Evolutionary conservation across 2,329 filamentous ascomycete genomes (phyloP).

Genomic region (Erysiphe pulchra): DNA sequence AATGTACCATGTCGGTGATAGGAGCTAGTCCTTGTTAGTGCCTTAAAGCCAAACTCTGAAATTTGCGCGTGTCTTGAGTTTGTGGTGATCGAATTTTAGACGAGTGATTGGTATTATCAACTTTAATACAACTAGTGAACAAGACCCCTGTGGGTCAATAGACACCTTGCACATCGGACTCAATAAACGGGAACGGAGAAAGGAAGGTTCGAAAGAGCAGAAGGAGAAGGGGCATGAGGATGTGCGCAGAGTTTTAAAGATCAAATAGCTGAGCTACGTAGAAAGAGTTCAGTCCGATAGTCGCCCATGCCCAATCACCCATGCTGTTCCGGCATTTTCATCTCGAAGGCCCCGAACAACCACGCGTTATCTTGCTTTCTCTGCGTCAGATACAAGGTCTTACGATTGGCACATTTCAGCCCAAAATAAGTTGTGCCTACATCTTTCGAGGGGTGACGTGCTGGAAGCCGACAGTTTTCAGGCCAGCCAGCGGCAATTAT

Average conservation of each 20-base stretch:
- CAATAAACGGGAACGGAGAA: not conserved
- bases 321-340: not conserved
- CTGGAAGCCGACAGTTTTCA: not conserved
- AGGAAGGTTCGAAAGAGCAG: not conserved
- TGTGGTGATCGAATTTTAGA: too few species aligned
- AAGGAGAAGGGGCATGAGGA: not conserved
- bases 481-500: not conserved
- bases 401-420: not conserved
- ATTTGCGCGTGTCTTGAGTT: too few species aligned
- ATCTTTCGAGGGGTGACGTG: too few species aligned
- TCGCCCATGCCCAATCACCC: not conserved
- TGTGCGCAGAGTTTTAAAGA: not conserved
- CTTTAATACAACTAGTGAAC: too few species aligned
- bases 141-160: too few species aligned
- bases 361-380: not conserved
- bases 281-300: not conserved
- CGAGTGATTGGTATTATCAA: too few species aligned
- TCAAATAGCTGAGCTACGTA: not conserved
- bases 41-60: too few species aligned
- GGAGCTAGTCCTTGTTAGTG: too few species aligned
- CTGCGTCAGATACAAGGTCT: not conserved
- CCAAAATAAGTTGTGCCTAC: not conserved
- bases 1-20: too few species aligned
- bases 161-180: not conserved
- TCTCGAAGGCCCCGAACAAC: not conserved